These are phyloP conservation scores for Cladophialophora yegresii DNA, from an alignment of 2,329 filamentous ascomycete genomes.

Conservation along the genomic window DNA sequence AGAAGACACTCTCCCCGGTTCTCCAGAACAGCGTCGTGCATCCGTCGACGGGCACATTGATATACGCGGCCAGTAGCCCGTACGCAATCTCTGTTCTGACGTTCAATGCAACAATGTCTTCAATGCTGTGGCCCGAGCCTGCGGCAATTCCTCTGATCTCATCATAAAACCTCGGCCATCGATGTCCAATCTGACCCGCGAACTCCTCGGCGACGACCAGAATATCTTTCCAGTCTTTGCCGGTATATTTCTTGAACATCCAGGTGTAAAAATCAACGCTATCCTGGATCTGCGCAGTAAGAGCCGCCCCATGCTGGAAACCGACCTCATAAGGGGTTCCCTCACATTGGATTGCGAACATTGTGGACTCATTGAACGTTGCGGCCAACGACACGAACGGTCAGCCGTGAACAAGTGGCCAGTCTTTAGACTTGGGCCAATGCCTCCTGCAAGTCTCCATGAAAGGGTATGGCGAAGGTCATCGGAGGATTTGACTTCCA, in stretches of 20 bases:
- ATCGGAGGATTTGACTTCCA: neutral
- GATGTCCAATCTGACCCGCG: neutral
- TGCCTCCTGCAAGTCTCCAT: no score
- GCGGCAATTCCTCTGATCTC: neutral
- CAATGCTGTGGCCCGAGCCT: neutral
- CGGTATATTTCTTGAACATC: constrained; percentile 11
- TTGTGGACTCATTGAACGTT: no score
- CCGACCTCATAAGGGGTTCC: neutral
- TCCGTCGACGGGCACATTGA: neutral
- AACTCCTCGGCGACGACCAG: constrained; percentile 39
- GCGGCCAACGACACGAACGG: no score
- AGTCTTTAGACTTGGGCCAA: no score
- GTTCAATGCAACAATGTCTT: neutral
- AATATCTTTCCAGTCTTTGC: constrained; percentile 1
- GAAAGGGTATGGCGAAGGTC: no score
- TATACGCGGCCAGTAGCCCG: neutral
- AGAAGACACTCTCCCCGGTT: neutral
- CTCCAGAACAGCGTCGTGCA: neutral
- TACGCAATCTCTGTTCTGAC: neutral
- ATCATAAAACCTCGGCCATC: neutral
- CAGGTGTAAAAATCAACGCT: constrained; percentile 1
- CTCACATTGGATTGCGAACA: neutral
- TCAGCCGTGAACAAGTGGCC: no score
- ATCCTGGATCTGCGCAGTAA: neutral
- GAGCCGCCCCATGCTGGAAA: neutral